Evolutionary conservation across 306 rosid genomes (phyloP), one percentile per base, ranked within the genome.

Genomic region (Cajanus cajan): DNA sequence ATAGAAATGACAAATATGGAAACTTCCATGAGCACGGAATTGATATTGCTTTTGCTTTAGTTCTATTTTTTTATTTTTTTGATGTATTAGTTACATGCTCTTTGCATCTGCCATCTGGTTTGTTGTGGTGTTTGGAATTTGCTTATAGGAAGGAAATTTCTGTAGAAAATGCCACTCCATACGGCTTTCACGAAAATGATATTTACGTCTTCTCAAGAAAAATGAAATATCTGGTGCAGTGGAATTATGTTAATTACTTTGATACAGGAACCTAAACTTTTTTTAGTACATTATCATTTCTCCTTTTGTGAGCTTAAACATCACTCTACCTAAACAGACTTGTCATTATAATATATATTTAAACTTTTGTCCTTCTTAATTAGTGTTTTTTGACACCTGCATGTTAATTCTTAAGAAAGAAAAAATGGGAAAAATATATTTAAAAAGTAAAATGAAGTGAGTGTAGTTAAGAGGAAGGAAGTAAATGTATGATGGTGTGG

Each of bases 11-110:
- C 80, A 75, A 75, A 44, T 4, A 33, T 19, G 68, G 84, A 73
- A 80, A 50, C 61, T 73, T 64, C 84, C 74, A 37, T 40, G 8
- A 63, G 59, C 68, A 80, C 68, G 84, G 31, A 73, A 64, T 28
- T 51, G 73, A 48, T 48, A 22, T 80, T 47, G 78, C 45, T 37
- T 61, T 61, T 61, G 68, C 40, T 61, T 61, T 61, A 33, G 68
- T 61, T 61, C 22, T 61, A 33, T 31, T 11, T 15, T 33, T 61
- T 3, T 28, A 1, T 28, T 28, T 14, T 19, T 31, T 28, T 59
- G 5, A 59, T 59, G 67, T 7, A 14, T 28, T 39, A 24, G 28
- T 55, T 40, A 14, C 21, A 45, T 79, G 18, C 63, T 15, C 52
- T 45, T 71, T 71, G 41, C 24, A 22, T 71, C n/a, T 71, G 55